Base-by-base conservation (phyloP, 805 yeast species). In the Citeromyces matritensis region DNA sequence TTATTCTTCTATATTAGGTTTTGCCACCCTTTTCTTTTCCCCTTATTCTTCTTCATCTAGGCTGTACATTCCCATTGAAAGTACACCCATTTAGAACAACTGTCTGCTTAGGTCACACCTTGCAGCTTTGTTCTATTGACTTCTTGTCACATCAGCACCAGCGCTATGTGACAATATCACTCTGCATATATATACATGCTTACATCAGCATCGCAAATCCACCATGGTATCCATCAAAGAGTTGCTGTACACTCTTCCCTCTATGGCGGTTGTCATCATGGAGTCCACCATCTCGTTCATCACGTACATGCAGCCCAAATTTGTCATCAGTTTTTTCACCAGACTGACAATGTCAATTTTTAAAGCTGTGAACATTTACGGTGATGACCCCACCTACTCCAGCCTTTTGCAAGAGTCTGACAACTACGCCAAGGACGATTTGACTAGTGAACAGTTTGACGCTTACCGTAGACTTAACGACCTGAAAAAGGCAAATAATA, bases 401-500 rank as follows among this genome's bases (percentile, higher is more conserved):
- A 13, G 10, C 15, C 15, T 9, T 6, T 9, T 14, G 15, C n/a
- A 21, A 3, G 19, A 24, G 12, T 6, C 26, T 32, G 10, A 24
- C 10, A 11, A 23, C 6, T 8, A 13, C 21, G n/a, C 30, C 10
- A 13, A 15, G 24, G 15, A 11, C 13, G 15, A 27, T 11, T 35
- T 34, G 9, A 30, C 37, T n/a, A 30, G 33, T 9, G 31, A 27
- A n/a, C 37, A 39, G 11, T 44, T 41, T 32, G 33, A 36, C 8
- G 33, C 43, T 6, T 27, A 40, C 13, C 24, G 33, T 4, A 38
- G 48, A 12, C 43, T 57, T n/a, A 53, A 57, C 31, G 36, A 34
- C 6, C 38, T 76, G 23, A 48, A 69, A 33, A 53, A 57, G 27
- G 69, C 80, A 11, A 49, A 55, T 4, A 58, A 61, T 29, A 72